These are phyloP conservation scores for Cyamopsis tetragonoloba DNA, from an alignment of 306 rosid genomes.

Conservation along the genomic window DNA sequence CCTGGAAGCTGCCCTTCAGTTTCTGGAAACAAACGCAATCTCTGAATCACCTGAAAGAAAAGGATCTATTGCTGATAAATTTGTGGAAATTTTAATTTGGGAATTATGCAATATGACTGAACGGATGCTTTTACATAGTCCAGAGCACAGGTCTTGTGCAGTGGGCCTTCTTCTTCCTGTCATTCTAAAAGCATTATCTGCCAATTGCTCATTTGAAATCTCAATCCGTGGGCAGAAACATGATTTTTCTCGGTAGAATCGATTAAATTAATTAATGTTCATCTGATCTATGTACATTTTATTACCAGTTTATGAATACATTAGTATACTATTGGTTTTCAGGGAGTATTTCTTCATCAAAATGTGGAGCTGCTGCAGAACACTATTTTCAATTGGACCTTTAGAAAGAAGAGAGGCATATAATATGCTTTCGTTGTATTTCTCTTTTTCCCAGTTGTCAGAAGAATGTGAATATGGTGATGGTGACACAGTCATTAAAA, in stretches of 20 bases:
- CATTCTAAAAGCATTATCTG: constrained; percentile 57
- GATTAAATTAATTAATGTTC: constrained; percentile 22
- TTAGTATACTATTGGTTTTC: constrained; percentile 39
- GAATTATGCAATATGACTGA: constrained; percentile 62
- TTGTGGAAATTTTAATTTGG: constrained; percentile 54
- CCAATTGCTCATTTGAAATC: constrained; percentile 41
- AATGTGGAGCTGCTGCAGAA: constrained; percentile 80
- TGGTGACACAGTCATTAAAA: constrained; percentile 26
- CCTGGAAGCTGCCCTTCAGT: constrained; percentile 57
- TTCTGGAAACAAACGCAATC: constrained; percentile 21
- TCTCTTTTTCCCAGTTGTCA: constrained; percentile 48
- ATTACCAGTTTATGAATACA: constrained; percentile 24
- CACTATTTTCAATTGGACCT: constrained; percentile 68
- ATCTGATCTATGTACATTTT: constrained; percentile 11
- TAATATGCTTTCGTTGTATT: constrained; percentile 66
- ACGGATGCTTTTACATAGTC: constrained; percentile 59
- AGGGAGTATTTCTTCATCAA: constrained; percentile 63
- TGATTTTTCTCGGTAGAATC: constrained; percentile 58
- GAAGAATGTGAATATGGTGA: constrained; percentile 50
- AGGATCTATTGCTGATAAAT: constrained; percentile 36
- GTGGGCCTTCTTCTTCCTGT: constrained; percentile 72
- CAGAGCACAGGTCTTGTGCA: constrained; percentile 72
- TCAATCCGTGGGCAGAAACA: constrained; percentile 39
- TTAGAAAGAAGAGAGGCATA: constrained; percentile 86
- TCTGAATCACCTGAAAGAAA: constrained; percentile 33